Percentiles rank a stretch among this genome's conserved stretches.
These are phyloP conservation scores for Paecilomyces niveus DNA, from an alignment of 2,329 filamentous ascomycete species.

Conservation along the genomic window DNA sequence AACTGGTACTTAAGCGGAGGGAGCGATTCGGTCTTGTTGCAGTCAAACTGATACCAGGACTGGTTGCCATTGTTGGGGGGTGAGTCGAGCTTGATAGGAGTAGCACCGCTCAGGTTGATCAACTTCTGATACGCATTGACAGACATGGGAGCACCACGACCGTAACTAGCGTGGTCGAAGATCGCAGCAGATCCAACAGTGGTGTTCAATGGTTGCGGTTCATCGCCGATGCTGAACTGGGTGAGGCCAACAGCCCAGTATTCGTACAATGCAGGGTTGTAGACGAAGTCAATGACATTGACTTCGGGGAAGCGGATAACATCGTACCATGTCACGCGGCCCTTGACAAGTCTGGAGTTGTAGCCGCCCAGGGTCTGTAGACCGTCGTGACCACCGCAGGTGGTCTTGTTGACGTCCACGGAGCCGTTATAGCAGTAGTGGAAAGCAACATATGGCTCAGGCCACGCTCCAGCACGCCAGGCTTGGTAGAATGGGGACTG, in stretches of 20 bases:
- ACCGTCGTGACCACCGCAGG: slow-evolving; percentile 9
- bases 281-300: slow-evolving; percentile 13
- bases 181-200: slow-evolving; percentile 10
- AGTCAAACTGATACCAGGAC: slow-evolving; percentile 11
- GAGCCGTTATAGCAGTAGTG: slow-evolving; percentile 13
- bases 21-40: slow-evolving; percentile 6
- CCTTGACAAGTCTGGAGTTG: slow-evolving; percentile 7
- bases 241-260: slow-evolving; percentile 12
- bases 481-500: slow-evolving; percentile 10
- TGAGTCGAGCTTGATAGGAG: slow-evolving; percentile 8
- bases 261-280: slow-evolving; percentile 10
- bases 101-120: slow-evolving; percentile 8
- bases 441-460: slow-evolving; percentile 7
- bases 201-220: slow-evolving; percentile 11
- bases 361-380: slow-evolving; percentile 13
- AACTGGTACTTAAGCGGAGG: slow-evolving; percentile 11
- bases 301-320: slow-evolving; percentile 10
- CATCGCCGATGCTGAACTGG: slow-evolving; percentile 10
- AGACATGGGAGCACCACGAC: slow-evolving; percentile 12
- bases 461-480: slow-evolving; percentile 6
- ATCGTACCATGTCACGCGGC: slow-evolving; percentile 11
- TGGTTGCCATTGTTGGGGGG: slow-evolving; percentile 12
- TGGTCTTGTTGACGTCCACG: slow-evolving; percentile 6
- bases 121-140: slow-evolving; percentile 9
- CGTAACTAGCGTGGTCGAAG: slow-evolving; percentile 14